Base-by-base conservation (phyloP, 164 flowering plant genomes). In the Sedum album region DNA sequence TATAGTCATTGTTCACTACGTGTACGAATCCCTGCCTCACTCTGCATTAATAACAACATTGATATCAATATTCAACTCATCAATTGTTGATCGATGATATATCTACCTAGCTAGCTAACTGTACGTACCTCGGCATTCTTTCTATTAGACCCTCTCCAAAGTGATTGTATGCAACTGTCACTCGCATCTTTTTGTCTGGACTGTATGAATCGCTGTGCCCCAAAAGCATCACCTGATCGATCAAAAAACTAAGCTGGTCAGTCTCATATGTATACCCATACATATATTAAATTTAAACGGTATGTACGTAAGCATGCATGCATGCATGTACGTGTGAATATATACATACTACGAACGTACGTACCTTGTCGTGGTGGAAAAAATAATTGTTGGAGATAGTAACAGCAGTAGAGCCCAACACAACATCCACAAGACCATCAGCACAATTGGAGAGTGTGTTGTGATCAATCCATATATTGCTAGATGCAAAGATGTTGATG, bases 71-170 rank as follows among this genome's bases (percentile, higher is more conserved):
- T 13, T 41, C 57, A 28, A 13, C 17, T 68, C 39, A 67, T 41
- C 26, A 10, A 26, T 42, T 8, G 17, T 42, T 14, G 10, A 9
- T 1, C 55, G 14, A 4, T 14, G 46, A 42, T 42, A 42, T 42
- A 8, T 8, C 2, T 42, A 1, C 15, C 2, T 4, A 9, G 46
- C 5, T 4, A 1, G 2, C 5, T 44, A 44, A 17, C n/a, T n/a
- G n/a, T n/a, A n/a, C n/a, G n/a, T 84, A 90, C 98, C 98, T 89
- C 36, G 98, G 98, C 98, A 94, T 94, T 74, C 98, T 87, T 82
- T 93, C 97, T 68, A 93, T 88, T 42, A 93, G 91, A 68, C 96
- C 96, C 74, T 80, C 86, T 15, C 98, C 98, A 66, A 93, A 93
- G 68, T 93, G 98, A 82, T 93, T 93, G 82, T 79, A 93, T 21